Evolutionary conservation across 1,284 basidiomycete species (phyloP).

Genomic region (Fomes fomentarius): DNA sequence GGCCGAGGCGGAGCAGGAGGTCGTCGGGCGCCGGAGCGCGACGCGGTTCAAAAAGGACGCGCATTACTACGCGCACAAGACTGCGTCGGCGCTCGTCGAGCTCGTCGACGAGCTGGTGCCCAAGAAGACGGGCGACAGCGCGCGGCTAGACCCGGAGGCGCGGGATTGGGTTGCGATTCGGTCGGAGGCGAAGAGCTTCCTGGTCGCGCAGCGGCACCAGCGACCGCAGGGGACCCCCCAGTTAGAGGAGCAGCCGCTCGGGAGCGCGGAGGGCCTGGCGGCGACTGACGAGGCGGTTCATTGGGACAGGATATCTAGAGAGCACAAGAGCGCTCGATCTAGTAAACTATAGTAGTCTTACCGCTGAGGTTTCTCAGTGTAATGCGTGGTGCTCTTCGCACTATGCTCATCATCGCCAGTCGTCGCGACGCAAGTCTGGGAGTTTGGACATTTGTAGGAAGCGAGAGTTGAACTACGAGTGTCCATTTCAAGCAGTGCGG

Average conservation of each 20-base stretch:
- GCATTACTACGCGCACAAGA: slow-evolving; percentile 26
- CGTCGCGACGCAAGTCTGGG: too few species aligned
- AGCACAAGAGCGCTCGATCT: slow-evolving; percentile 9
- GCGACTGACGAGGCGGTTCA: slow-evolving; percentile 22
- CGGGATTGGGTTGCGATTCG: slow-evolving; percentile 26
- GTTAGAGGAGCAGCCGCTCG: slow-evolving; percentile 26
- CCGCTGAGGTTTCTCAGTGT: too few species aligned
- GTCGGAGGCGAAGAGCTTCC: slow-evolving; percentile 17
- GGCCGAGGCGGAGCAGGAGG: background rate
- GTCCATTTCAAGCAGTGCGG: slow-evolving; percentile 12
- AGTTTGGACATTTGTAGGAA: too few species aligned
- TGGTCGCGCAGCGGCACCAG: slow-evolving; percentile 12
- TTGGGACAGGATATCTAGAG: slow-evolving; percentile 16
- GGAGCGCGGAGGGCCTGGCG: slow-evolving; percentile 22
- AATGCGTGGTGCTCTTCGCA: too few species aligned
- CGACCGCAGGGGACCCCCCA: slow-evolving; percentile 19
- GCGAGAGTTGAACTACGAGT: background rate
- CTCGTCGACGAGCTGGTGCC: slow-evolving; percentile 26
- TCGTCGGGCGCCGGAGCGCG: background rate
- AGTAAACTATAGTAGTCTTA: too few species aligned
- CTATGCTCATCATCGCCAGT: too few species aligned
- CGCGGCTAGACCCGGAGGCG: slow-evolving; percentile 10
- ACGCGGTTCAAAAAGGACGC: slow-evolving; percentile 17
- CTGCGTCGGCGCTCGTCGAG: slow-evolving; percentile 25
- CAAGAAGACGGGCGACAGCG: slow-evolving; percentile 14